These are phyloP conservation scores for Glaciozyma martinii DNA, from an alignment of 768 basidiomycete species.

Conservation along the genomic window DNA sequence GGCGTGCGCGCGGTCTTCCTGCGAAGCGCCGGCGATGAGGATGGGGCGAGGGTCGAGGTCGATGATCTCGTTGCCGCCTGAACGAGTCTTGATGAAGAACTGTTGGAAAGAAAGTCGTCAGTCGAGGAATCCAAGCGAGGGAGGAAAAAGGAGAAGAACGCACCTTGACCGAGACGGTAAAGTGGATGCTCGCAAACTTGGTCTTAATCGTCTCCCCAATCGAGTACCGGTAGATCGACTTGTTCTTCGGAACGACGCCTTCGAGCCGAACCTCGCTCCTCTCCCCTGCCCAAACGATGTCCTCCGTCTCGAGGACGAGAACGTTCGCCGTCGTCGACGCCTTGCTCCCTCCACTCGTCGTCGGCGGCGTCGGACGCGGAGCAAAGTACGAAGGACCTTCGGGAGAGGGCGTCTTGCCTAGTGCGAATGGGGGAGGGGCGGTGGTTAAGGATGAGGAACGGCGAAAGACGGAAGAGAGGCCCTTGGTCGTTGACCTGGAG, in stretches of 20 bases:
- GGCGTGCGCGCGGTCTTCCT: not conserved
- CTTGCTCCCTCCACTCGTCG: conserved; percentile 53
- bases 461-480: not conserved
- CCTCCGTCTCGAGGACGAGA: conserved; percentile 2
- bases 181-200: conserved; percentile 56
- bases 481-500: not conserved
- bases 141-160: conserved; percentile 7
- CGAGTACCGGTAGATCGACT: conserved; percentile 57
- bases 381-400: not conserved
- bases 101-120: not conserved
- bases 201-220: conserved; percentile 68
- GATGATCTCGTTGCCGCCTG: conserved; percentile 3
- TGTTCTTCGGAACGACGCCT: conserved; percentile 10
- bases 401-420: not conserved
- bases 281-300: conserved; percentile 2
- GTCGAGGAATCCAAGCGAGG: not conserved
- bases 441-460: not conserved
- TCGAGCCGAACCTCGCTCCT: conserved; percentile 3
- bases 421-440: not conserved
- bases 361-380: conserved; percentile 42
- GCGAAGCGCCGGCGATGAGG: not conserved
- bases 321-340: conserved; percentile 65
- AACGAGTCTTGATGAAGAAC: not conserved
- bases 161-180: conserved; percentile 64
- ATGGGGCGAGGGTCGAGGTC: not conserved